Evolutionary conservation across 257 asterid species (phyloP).

Genomic region (Jacaranda copaia): DNA sequence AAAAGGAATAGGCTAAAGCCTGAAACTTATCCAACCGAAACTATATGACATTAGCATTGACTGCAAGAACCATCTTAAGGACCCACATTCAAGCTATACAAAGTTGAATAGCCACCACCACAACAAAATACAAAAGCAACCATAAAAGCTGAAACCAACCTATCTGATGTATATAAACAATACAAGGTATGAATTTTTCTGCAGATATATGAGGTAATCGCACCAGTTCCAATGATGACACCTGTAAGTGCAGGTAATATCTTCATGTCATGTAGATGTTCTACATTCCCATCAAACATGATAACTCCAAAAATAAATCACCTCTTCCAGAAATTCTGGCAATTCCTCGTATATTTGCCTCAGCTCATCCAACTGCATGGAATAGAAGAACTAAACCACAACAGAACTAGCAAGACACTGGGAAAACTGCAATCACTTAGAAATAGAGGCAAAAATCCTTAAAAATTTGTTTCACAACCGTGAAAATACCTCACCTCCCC

Average conservation of each 20-base stretch:
- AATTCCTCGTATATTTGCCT: slow-evolving; percentile 96
- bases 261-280: slow-evolving; percentile 33
- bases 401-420: slow-evolving; percentile 35
- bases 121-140: slow-evolving; percentile 26
- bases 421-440: slow-evolving; percentile 20
- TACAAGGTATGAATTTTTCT: slow-evolving; percentile 72
- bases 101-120: slow-evolving; percentile 19
- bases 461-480: slow-evolving; percentile 24
- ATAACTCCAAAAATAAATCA: slow-evolving; percentile 46
- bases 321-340: slow-evolving; percentile 98
- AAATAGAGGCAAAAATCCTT: slow-evolving; percentile 11
- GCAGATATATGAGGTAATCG: slow-evolving; percentile 73
- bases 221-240: slow-evolving; percentile 86
- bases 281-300: slow-evolving; percentile 31
- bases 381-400: slow-evolving; percentile 35
- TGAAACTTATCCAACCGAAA: slow-evolving; percentile 16
- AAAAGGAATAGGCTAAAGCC: slow-evolving; percentile 8
- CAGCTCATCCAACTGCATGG: slow-evolving; percentile 92
- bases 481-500: slow-evolving; percentile 69
- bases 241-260: slow-evolving; percentile 59
- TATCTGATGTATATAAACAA: slow-evolving; percentile 90
- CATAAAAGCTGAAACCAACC: slow-evolving; percentile 56
- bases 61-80: slow-evolving; percentile 24
- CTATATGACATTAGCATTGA: background rate
- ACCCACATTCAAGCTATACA: background rate